Evolutionary conservation across 495 filamentous ascomycete genomes (phyloP), one percentile per base, ranked within the genome.

Genomic region (Penicillium samsonianum): DNA sequence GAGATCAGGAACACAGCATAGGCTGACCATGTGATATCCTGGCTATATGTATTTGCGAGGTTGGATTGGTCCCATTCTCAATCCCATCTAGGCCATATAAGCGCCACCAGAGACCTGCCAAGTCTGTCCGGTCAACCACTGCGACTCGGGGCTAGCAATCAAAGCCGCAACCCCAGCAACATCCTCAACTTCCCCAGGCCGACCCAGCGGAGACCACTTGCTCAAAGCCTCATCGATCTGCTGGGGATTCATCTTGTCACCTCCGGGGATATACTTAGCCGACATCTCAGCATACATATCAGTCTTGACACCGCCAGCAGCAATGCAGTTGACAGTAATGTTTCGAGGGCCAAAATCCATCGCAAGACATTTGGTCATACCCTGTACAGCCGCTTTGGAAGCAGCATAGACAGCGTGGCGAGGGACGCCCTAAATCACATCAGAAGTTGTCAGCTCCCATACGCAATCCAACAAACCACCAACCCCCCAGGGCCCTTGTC

Each of bases 361-460:
- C 14, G 82, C 82, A 61, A 85, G 74, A 55, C 74, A 74, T 58
- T 83, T 83, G 5, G 77, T 77, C 59, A 85, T 79, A 6, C 81
- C 82, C 25, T 82, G 76, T 4, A 84, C 68, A 6, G 68, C 82
- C 20, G 68, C 78, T 59, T 85, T 84, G 31, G 77, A 82, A 0
- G 81, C 75, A 50, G 80, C 82, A 61, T 85, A 85, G 9, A 73
- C 53, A 16, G 67, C 59, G 23, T 80, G 65, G 1, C 53, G 48
- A 17, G 65, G 63, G 20, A 68, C 65, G 16, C 65, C 65, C 65
- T 67, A 47, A 23, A 45, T 5, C 35, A 3, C 8, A 35, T 44
- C 12, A 12, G 9, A 22, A 26, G 23, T 19, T 6, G 28, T 48
- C 10, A 41, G 37, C 35, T 19, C 4, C 35, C 3, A 12, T 20